phyloP scores from a whole-genome alignment of 2,329 filamentous ascomycete species.

The Magnaporthiopsis poae region DNA sequence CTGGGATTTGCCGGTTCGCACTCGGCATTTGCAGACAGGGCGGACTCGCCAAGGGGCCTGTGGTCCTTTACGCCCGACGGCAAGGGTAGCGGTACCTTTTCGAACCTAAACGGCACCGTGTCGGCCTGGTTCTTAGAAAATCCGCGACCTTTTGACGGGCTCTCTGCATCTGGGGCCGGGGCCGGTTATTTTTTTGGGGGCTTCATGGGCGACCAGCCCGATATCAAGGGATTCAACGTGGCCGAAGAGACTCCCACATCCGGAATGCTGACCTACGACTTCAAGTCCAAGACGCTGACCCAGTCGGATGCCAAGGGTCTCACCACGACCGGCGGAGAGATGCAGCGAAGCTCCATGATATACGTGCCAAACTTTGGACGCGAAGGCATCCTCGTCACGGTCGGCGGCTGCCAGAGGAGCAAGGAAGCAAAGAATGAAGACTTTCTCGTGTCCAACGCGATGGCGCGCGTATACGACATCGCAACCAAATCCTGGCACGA shows the following conservation, averaged over 20 bases:
- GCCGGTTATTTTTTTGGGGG: conserved; percentile 14
- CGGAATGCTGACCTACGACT: conserved; percentile 12
- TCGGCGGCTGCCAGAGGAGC: conserved; percentile 11
- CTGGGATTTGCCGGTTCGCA: conserved; percentile 13
- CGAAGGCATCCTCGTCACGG: conserved; percentile 12
- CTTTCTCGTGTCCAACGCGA: conserved; percentile 10
- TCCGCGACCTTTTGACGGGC: conserved; percentile 12
- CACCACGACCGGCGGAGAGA: neutral
- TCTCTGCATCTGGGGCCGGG: conserved; percentile 12
- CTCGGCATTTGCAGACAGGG: conserved; percentile 11
- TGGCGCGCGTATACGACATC: conserved; percentile 14
- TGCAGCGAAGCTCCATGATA: conserved; percentile 9
- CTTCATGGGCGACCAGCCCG: neutral
- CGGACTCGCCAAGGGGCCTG: conserved; percentile 11
- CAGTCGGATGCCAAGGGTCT: conserved; percentile 2
- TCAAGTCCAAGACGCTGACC: conserved; percentile 7
- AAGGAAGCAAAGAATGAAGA: neutral
- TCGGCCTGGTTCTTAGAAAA: conserved; percentile 10
- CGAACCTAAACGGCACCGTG: conserved; percentile 13
- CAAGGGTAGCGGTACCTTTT: conserved; percentile 11
- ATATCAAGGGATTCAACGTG: neutral
- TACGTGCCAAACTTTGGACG: conserved; percentile 15
- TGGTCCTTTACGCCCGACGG: conserved; percentile 15
- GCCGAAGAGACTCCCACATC: neutral
- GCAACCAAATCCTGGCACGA: conserved; percentile 14